Percentiles rank a stretch among this genome's conserved stretches.
These are phyloP conservation scores for Simplicillium sp. DNA, from an alignment of 2,329 filamentous ascomycete genomes.

Conservation along the genomic window DNA sequence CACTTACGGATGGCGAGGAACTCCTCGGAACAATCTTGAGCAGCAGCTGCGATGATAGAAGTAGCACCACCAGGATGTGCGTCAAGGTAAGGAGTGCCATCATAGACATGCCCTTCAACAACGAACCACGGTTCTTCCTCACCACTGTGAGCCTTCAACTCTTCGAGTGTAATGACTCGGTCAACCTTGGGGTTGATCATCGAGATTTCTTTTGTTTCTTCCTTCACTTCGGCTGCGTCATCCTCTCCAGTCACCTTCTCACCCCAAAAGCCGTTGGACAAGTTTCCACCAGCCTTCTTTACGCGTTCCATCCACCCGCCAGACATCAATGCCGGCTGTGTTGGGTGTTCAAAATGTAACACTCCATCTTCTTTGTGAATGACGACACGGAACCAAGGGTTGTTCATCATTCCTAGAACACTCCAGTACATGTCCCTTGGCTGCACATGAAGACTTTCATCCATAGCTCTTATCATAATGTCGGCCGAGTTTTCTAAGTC, in stretches of 20 bases:
- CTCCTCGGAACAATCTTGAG: conserved; percentile 74
- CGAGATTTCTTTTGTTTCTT: conserved; percentile 55
- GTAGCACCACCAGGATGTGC: conserved; percentile 79
- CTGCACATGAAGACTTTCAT: conserved; percentile 78
- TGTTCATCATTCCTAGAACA: conserved; percentile 96
- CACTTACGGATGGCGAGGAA: conserved; percentile 83
- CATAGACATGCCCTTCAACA: conserved; percentile 79
- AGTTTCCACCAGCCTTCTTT: conserved; percentile 71
- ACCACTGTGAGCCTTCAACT: conserved; percentile 58
- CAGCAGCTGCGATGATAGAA: conserved; percentile 77
- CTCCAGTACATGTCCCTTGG: conserved; percentile 95
- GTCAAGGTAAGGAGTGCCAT: conserved; percentile 71
- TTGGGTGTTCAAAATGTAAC: conserved; percentile 80
- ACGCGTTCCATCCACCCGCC: conserved; percentile 92
- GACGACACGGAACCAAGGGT: conserved; percentile 80
- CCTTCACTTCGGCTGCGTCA: conserved; percentile 26
- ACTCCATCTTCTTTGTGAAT: conserved; percentile 55
- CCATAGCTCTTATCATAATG: conserved; percentile 79
- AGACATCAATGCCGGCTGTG: conserved; percentile 64
- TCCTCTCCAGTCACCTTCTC: conserved; percentile 50
- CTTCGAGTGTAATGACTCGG: conserved; percentile 56
- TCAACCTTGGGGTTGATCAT: conserved; percentile 65
- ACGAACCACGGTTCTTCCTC: conserved; percentile 75
- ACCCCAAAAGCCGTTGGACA: conserved; percentile 78
- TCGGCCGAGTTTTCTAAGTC: conserved; percentile 58